Conservation (phyloP, 345 rosid species). For the Dipteronia sinensis region DNA sequence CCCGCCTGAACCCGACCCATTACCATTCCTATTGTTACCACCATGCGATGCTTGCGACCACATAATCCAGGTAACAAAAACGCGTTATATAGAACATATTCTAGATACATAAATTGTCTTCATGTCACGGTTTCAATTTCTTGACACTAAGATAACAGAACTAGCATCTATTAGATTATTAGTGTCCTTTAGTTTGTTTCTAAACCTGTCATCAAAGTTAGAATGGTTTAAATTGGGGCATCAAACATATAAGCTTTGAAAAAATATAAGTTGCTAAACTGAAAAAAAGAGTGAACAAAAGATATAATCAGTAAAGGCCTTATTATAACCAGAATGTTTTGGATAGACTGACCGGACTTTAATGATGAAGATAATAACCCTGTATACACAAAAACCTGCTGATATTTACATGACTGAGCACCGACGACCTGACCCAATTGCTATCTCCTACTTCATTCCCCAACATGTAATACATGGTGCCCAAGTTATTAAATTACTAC, state of each 20-base stretch:
- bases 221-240: not conserved
- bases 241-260: not conserved
- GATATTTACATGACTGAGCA: constrained; percentile 47
- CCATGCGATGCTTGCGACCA: too few species aligned
- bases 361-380: constrained; percentile 30
- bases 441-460: constrained; percentile 34
- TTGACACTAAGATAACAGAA: not conserved
- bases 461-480: constrained; percentile 14
- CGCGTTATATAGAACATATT: too few species aligned
- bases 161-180: not conserved
- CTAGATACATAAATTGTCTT: not conserved
- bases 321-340: constrained; percentile 43
- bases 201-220: too few species aligned
- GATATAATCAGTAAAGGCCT: constrained; percentile 16
- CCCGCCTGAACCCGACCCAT: too few species aligned
- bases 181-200: too few species aligned
- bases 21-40: too few species aligned
- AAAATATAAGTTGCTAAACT: not conserved
- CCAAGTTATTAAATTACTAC: constrained; percentile 8
- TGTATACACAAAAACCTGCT: constrained; percentile 37
- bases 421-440: constrained; percentile 27
- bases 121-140: not conserved
- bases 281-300: not conserved
- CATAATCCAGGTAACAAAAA: too few species aligned
- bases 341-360: constrained; percentile 25